phyloP scores from a whole-genome alignment of 352 stramenopile genomes.

The Phytophthora vignae region DNA sequence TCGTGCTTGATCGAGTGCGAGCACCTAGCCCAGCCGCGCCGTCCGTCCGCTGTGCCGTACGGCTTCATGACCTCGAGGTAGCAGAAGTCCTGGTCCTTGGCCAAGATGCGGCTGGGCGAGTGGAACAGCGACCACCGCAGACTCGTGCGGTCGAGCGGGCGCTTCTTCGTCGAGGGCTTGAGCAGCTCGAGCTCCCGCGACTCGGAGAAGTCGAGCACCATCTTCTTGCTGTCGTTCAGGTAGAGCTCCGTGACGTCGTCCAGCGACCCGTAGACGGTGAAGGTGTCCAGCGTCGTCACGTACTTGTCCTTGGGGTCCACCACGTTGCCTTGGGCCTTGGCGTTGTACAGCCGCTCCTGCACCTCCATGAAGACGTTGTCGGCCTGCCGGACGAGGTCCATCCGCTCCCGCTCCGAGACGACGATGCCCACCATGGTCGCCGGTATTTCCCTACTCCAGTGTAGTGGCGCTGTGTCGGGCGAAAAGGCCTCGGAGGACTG shows the following conservation, averaged over 20 bases:
- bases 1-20: constrained; percentile 75
- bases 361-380: constrained; percentile 55
- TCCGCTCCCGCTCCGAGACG: constrained; percentile 49
- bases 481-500: not conserved
- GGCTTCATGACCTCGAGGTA: constrained; percentile 80
- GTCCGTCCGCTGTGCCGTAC: constrained; percentile 58
- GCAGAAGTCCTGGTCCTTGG: constrained; percentile 77
- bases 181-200: constrained; percentile 64
- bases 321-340: constrained; percentile 17
- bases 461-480: not conserved
- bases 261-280: constrained; percentile 67
- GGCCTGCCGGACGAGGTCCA: constrained; percentile 51
- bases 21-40: constrained; percentile 74
- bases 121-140: constrained; percentile 78
- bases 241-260: constrained; percentile 76
- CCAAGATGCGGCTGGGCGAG: constrained; percentile 59
- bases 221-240: constrained; percentile 65
- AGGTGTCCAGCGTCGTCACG: constrained; percentile 63
- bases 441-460: not conserved
- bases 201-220: constrained; percentile 81
- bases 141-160: constrained; percentile 63
- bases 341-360: constrained; percentile 46
- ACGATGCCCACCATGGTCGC: constrained; percentile 30
- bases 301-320: constrained; percentile 43
- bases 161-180: constrained; percentile 38